These are phyloP conservation scores for Aspergillus carlsbadensis DNA, from an alignment of 495 filamentous ascomycete genomes.

Conservation along the genomic window DNA sequence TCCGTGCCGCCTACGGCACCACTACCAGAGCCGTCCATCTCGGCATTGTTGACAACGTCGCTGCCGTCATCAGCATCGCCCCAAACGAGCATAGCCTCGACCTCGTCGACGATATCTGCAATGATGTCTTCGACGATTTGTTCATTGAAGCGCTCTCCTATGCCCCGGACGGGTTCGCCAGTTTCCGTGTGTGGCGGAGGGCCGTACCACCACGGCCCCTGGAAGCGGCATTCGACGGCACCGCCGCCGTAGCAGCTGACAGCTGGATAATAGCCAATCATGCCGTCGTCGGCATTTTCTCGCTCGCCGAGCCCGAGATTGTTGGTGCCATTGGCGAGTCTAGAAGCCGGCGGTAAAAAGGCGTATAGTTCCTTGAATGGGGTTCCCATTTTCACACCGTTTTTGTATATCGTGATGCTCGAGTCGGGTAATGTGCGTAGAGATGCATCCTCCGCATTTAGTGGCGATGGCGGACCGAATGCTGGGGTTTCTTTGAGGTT, in stretches of 20 bases:
- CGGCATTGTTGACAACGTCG: conserved; percentile 34
- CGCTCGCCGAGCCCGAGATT: conserved; percentile 76
- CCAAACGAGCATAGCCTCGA: conserved; percentile 59
- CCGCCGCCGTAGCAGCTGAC: conserved; percentile 90
- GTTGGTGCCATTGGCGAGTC: conserved; percentile 50
- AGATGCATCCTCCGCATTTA: conserved; percentile 66
- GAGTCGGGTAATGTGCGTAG: conserved; percentile 84
- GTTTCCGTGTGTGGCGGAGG: conserved; percentile 50
- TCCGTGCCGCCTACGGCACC: conserved; percentile 39
- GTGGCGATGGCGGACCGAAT: conserved; percentile 54
- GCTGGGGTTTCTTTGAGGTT: conserved; percentile 48
- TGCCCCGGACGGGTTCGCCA: conserved; percentile 48
- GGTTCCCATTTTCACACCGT: conserved; percentile 81
- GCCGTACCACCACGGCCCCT: conserved; percentile 84
- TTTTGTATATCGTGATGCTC: conserved; percentile 86
- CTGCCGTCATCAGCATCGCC: conserved; percentile 42
- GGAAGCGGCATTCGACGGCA: conserved; percentile 88
- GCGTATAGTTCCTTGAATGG: conserved; percentile 86
- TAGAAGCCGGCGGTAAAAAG: conserved; percentile 89
- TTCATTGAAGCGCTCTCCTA: conserved; percentile 83
- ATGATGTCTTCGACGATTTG: conserved; percentile 94
- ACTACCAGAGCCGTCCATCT: conserved; percentile 27
- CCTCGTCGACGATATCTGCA: conserved; percentile 90
- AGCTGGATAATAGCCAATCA: conserved; percentile 92
- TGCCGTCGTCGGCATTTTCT: conserved; percentile 84